These are phyloP conservation scores for Acanthamoeba triangularis DNA, from an alignment of 208 protist species.

Conservation along the genomic window DNA sequence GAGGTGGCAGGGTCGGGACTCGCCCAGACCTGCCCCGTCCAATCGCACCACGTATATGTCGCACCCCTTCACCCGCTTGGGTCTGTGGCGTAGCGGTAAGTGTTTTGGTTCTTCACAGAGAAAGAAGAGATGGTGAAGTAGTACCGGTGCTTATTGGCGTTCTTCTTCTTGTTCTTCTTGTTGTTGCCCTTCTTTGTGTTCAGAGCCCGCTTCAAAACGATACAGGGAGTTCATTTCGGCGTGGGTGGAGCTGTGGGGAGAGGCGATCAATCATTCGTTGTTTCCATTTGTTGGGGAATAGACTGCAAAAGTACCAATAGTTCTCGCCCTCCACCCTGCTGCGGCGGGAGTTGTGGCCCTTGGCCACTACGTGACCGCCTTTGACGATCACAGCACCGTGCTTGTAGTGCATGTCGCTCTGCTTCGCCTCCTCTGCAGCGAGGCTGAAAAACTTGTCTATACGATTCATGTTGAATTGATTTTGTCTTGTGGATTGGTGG, in stretches of 20 bases:
- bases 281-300: not conserved
- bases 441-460: constrained; percentile 4
- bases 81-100: not conserved
- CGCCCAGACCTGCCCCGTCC: not conserved
- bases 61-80: not conserved
- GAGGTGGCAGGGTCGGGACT: not conserved
- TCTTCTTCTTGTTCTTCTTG: too few relatives aligned
- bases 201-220: not conserved
- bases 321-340: too few relatives aligned
- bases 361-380: not conserved
- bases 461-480: not conserved
- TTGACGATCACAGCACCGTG: constrained; percentile 3
- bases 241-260: constrained; percentile 6
- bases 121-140: not conserved
- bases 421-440: not conserved
- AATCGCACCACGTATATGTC: constrained; percentile 5
- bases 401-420: constrained; percentile 1
- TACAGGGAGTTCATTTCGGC: constrained; percentile 53
- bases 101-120: too few relatives aligned
- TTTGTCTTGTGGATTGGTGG: too few relatives aligned
- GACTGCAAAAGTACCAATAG: not conserved
- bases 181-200: too few relatives aligned
- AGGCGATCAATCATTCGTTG: not conserved
- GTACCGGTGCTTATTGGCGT: not conserved
- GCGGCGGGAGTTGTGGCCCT: constrained; percentile 38